Evolutionary conservation across 2,329 filamentous ascomycete genomes (phyloP), one percentile per base, ranked within the genome.

Genomic region (Canariomyces notabilis): DNA sequence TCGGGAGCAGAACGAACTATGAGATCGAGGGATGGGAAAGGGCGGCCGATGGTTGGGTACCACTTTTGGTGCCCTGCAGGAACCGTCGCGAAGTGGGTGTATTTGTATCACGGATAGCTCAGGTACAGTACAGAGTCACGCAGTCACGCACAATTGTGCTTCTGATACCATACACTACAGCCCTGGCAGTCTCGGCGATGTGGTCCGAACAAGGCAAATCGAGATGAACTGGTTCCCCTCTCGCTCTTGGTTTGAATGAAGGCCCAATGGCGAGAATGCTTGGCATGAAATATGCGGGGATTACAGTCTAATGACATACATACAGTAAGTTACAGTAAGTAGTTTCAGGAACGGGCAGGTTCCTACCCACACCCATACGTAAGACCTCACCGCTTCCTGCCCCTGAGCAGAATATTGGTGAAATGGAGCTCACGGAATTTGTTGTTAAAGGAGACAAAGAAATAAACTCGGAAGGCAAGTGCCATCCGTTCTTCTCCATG

Each of bases 291-390:
- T 12, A 29, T 29, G 14, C 26, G 26, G 26, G 9, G 14, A 29
- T 34, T n/a, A 20, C 39, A 43, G 44, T 43, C 44, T 15, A 49
- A 40, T 31, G 26, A 16, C 42, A 21, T 43, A 29, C 22, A 21
- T 22, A 39, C 43, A 40, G 39, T 41, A 22, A 36, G 26, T 21
- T 38, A 45, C n/a, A n/a, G n/a, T n/a, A n/a, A n/a, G n/a, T n/a
- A 47, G 50, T 50, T 53, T 53, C 51, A 53, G 51, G 51, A 53
- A 53, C 51, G n/a, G n/a, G n/a, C n/a, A n/a, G n/a, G n/a, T n/a
- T n/a, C n/a, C n/a, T n/a, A n/a, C n/a, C n/a, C n/a, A n/a, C n/a
- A n/a, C n/a, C n/a, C n/a, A n/a, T n/a, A n/a, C n/a, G n/a, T n/a
- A n/a, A n/a, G n/a, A n/a, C n/a, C n/a, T n/a, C n/a, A n/a, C n/a